Conservation (phyloP, 257 asterid species). For the Solanum lycopersicoides region DNA sequence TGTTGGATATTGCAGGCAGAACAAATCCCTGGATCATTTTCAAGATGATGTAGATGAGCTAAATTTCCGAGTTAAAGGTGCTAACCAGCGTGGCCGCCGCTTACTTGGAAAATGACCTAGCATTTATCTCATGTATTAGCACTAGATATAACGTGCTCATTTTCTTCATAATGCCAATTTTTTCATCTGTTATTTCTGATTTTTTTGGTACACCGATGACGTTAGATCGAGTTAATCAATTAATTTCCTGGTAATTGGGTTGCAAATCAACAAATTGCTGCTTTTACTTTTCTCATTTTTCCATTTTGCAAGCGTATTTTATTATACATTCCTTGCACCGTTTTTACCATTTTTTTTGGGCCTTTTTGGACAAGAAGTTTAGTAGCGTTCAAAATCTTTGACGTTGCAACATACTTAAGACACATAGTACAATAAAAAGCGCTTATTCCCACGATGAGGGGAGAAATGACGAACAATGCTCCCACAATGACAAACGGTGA, state of each 20-base stretch:
- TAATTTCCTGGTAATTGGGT: background rate
- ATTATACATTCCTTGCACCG: background rate
- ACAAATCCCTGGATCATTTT: slow-evolving; percentile 40
- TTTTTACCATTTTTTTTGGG: background rate
- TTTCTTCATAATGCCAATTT: background rate
- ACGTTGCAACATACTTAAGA: background rate
- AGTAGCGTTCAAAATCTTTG: background rate
- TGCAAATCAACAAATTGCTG: background rate
- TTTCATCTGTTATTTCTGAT: background rate
- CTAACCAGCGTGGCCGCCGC: slow-evolving; percentile 46
- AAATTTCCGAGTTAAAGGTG: slow-evolving; percentile 46
- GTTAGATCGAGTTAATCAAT: background rate
- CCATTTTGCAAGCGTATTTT: background rate
- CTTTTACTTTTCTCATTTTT: background rate
- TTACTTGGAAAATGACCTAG: slow-evolving; percentile 41
- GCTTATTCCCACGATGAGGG: background rate
- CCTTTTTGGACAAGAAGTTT: background rate
- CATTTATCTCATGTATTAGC: background rate
- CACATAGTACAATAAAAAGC: background rate
- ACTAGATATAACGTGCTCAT: background rate
- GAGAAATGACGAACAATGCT: background rate
- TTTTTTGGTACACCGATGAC: background rate
- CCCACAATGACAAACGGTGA: background rate
- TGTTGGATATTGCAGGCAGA: slow-evolving; percentile 38
- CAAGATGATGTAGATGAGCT: slow-evolving; percentile 63